Evolutionary conservation across 169 alveolate species (phyloP).

Genomic region (Cryptosporidium sp.): DNA sequence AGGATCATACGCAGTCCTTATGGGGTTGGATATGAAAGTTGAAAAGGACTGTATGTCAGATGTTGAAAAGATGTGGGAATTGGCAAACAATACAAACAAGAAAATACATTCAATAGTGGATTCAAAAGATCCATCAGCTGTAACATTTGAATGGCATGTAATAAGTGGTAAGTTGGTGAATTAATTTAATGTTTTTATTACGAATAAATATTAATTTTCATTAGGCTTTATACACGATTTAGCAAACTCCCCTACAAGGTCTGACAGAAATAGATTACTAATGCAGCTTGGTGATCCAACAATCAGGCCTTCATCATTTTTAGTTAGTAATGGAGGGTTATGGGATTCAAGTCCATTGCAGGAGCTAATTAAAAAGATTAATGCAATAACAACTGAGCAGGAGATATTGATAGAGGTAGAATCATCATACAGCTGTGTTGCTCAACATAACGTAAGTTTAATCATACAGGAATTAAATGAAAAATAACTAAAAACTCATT

Average conservation of each 20-base stretch:
- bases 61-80: conserved; percentile 59
- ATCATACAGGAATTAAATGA: background rate
- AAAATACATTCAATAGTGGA: conserved; percentile 74
- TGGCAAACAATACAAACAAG: conserved; percentile 39
- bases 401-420: conserved; percentile 42
- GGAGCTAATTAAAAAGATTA: conserved; percentile 28
- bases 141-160: conserved; percentile 73
- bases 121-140: conserved; percentile 74
- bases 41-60: conserved; percentile 37
- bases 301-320: conserved; percentile 65
- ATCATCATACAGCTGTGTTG: conserved; percentile 72
- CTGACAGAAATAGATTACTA: conserved; percentile 19
- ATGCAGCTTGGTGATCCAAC: conserved; percentile 71
- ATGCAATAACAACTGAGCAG: conserved; percentile 6
- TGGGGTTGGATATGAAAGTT: conserved; percentile 74
- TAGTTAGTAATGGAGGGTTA: conserved; percentile 70
- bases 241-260: conserved; percentile 72
- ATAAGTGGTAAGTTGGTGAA: conserved; percentile 68
- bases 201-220: background rate
- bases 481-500: background rate
- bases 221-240: conserved; percentile 68
- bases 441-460: conserved; percentile 73
- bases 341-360: conserved; percentile 66
- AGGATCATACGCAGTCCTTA: conserved; percentile 68
- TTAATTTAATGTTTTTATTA: background rate